Evolutionary conservation across 2,329 filamentous ascomycete genomes (phyloP), one percentile per base, ranked within the genome.

Genomic region (Penicillium sp.): DNA sequence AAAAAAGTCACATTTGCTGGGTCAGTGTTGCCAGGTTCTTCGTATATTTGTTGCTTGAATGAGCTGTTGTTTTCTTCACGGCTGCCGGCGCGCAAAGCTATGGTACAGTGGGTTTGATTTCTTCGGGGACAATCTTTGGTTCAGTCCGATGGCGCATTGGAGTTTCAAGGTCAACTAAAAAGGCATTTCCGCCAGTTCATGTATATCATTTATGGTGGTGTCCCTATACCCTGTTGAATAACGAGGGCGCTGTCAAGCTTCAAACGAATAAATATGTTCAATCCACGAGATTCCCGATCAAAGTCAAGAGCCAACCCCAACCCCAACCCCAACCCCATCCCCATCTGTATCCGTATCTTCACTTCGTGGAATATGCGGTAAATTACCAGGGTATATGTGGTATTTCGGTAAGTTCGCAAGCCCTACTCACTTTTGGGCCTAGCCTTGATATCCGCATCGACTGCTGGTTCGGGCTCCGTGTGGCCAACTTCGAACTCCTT

Each of bases 61-160:
- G n/a, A n/a, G n/a, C n/a, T n/a, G n/a, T n/a, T n/a, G n/a, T n/a
- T n/a, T n/a, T n/a, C n/a, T n/a, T n/a, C n/a, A n/a, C 59, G 55
- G 53, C 51, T 55, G 54, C 53, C 49, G 60, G 52, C 55, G 59
- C 62, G 60, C 55, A 60, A 60, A 60, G 58, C 54, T 59, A 55
- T 52, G 60, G 54, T 55, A 67, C 60, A 61, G 54, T 55, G 22
- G 58, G 41, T 58, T 36, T 59, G 43, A 49, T 54, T 41, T 52
- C 36, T 11, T 43, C 19, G 16, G 22, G 50, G 46, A 50, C 37
- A 66, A 68, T 61, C 67, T 50, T 63, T 62, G 65, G 58, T 55
- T 62, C 61, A 40, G 40, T 56, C 43, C 35, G 56, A 51, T 63
- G 72, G 72, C 70, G 72, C 63, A 73, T 64, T 50, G 72, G 72